phyloP scores from a whole-genome alignment of 2,329 filamentous ascomycete species.

The Calonectria pteridis region DNA sequence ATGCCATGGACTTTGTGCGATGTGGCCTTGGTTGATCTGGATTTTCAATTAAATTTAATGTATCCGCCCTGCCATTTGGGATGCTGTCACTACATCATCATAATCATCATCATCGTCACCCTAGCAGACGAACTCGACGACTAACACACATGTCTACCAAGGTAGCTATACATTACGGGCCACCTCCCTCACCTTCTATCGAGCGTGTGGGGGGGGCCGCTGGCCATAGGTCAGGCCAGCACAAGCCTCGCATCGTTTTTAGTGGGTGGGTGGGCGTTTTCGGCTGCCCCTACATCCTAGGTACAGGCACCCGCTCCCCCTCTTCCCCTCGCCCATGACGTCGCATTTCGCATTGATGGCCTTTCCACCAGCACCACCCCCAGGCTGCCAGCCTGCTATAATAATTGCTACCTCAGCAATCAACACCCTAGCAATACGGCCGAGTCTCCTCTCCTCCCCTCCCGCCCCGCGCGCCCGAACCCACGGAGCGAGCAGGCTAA shows the following conservation, averaged over 20 bases:
- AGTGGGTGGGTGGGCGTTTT: conserved; percentile 11
- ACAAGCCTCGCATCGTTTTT: not conserved
- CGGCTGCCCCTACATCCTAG: not conserved
- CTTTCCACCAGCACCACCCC: too few species aligned
- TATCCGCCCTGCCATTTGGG: not conserved
- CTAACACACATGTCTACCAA: not conserved
- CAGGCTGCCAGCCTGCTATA: not conserved
- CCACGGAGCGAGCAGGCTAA: not conserved
- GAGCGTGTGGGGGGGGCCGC: not conserved
- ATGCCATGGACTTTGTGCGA: not conserved
- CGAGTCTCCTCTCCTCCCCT: not conserved
- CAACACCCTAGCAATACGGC: not conserved
- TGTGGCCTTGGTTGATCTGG: not conserved
- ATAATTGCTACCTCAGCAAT: not conserved
- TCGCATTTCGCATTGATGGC: not conserved
- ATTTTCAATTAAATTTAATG: not conserved
- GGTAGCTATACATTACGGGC: not conserved
- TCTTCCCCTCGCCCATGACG: not conserved
- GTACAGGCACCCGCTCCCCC: conserved; percentile 20
- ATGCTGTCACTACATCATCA: not conserved
- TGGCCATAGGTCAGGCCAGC: not conserved
- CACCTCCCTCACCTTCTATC: not conserved
- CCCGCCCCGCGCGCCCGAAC: not conserved
- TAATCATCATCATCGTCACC: too few species aligned
- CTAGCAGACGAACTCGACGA: not conserved